Percentiles rank a stretch among this genome's conserved stretches.
Evolutionary conservation across 805 yeast genomes (phyloP).

Genomic region (Barnettozyma sucrosica): DNA sequence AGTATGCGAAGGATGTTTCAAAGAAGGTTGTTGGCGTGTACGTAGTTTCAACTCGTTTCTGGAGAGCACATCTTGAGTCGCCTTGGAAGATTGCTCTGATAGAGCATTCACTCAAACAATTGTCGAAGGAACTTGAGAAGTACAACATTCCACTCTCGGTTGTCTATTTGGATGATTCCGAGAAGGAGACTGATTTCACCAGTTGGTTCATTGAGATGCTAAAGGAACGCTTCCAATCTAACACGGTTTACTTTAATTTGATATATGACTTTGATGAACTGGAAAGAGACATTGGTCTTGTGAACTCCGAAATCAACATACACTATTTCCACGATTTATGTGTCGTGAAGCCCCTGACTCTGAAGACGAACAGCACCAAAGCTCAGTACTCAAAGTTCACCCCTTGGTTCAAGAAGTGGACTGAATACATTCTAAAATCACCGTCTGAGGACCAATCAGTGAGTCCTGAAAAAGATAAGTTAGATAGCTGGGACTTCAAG

Average conservation of each 20-base stretch:
- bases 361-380: slow-evolving; percentile 35
- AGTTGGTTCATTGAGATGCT: slow-evolving; percentile 22
- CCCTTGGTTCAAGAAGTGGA: slow-evolving; percentile 45
- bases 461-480: slow-evolving; percentile 5
- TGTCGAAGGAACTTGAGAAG: slow-evolving; percentile 28
- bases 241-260: slow-evolving; percentile 26
- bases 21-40: slow-evolving; percentile 37
- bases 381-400: slow-evolving; percentile 41
- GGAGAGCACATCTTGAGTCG: slow-evolving; percentile 38
- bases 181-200: slow-evolving; percentile 9
- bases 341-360: slow-evolving; percentile 35
- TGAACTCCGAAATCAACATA: slow-evolving; percentile 14
- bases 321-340: slow-evolving; percentile 36
- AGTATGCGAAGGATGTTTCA: slow-evolving; percentile 25
- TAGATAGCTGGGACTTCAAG: slow-evolving; percentile 11
- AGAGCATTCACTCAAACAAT: slow-evolving; percentile 28
- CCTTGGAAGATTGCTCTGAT: slow-evolving; percentile 38
- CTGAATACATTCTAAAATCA: slow-evolving; percentile 23
- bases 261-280: slow-evolving; percentile 34
- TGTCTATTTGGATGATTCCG: slow-evolving; percentile 20
- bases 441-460: slow-evolving; percentile 2
- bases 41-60: slow-evolving; percentile 35
- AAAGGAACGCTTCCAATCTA: slow-evolving; percentile 8
- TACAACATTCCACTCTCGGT: slow-evolving; percentile 34
- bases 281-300: slow-evolving; percentile 26